Conservation (phyloP, 192 early-diverging fungal genomes). For the Cetraspora pellucida region DNA sequence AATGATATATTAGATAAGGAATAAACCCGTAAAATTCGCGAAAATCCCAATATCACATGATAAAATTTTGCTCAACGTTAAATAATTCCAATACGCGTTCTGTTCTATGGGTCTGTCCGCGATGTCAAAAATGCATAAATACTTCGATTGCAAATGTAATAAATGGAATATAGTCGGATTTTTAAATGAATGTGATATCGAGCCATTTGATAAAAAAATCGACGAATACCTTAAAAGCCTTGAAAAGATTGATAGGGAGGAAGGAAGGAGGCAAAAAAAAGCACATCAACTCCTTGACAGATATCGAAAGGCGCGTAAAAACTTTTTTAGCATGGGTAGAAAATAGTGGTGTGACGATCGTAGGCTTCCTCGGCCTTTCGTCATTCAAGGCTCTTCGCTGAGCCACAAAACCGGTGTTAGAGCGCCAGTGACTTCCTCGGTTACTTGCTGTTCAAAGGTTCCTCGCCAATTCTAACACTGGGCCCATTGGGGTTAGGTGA, state of each 20-base stretch:
- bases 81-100: too few species aligned
- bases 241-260: slow-evolving; percentile 12
- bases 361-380: slow-evolving; percentile 17
- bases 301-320: slow-evolving; percentile 27
- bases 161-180: slow-evolving; percentile 15
- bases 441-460: slow-evolving; percentile 24
- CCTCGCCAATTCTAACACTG: slow-evolving; percentile 16
- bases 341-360: slow-evolving; percentile 20
- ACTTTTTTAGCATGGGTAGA: slow-evolving; percentile 17
- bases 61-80: too few species aligned
- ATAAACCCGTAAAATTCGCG: too few species aligned
- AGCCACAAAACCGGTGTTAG: slow-evolving; percentile 25
- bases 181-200: slow-evolving; percentile 21
- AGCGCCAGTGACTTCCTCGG: slow-evolving; percentile 13
- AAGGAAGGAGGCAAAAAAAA: slow-evolving; percentile 34
- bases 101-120: too few species aligned
- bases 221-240: slow-evolving; percentile 33
- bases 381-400: slow-evolving; percentile 28
- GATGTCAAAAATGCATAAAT: slow-evolving; percentile 27
- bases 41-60: too few species aligned
- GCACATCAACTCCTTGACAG: slow-evolving; percentile 23
- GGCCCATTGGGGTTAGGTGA: slow-evolving; percentile 11
- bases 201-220: slow-evolving; percentile 17
- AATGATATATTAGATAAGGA: too few species aligned
- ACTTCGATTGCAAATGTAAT: slow-evolving; percentile 8